Conservation (phyloP, 2,329 filamentous ascomycete genomes). For the Epichloe bromicola region DNA sequence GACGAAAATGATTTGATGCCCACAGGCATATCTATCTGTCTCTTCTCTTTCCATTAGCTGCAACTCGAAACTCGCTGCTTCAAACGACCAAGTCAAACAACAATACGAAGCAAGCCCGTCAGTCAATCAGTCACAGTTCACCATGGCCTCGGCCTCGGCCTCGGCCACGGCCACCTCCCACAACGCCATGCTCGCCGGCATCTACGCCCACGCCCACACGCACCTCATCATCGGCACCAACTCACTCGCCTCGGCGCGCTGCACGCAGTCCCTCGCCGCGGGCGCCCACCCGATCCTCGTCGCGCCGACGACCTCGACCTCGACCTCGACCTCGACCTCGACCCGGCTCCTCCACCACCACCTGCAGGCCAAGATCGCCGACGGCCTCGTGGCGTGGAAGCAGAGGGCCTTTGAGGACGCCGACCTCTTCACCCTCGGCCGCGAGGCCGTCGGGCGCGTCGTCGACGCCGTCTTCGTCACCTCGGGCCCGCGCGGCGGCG, state of each 20-base stretch:
- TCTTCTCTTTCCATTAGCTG: too few relatives aligned
- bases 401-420: conserved; percentile 52
- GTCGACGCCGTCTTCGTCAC: conserved; percentile 94
- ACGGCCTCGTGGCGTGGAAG: conserved; percentile 53
- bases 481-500: conserved; percentile 31
- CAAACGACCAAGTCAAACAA: too few relatives aligned
- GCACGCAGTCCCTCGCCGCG: conserved; percentile 63
- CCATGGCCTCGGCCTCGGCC: not conserved
- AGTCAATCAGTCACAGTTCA: not conserved
- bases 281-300: conserved; percentile 74
- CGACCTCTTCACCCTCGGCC: conserved; percentile 65
- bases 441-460: conserved; percentile 60
- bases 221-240: conserved; percentile 83
- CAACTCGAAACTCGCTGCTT: too few relatives aligned
- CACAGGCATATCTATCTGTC: too few relatives aligned
- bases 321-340: conserved; percentile 36
- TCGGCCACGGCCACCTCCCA: conserved; percentile 18
- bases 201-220: conserved; percentile 55
- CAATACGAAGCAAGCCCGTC: not conserved
- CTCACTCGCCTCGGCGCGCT: conserved; percentile 74
- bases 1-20: too few relatives aligned
- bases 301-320: conserved; percentile 48
- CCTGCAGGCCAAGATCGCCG: conserved; percentile 50
- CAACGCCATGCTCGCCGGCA: conserved; percentile 48
- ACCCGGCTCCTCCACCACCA: conserved; percentile 40